Base-by-base conservation (phyloP, 345 rosid genomes). In the Pseudoturritis turrita region DNA sequence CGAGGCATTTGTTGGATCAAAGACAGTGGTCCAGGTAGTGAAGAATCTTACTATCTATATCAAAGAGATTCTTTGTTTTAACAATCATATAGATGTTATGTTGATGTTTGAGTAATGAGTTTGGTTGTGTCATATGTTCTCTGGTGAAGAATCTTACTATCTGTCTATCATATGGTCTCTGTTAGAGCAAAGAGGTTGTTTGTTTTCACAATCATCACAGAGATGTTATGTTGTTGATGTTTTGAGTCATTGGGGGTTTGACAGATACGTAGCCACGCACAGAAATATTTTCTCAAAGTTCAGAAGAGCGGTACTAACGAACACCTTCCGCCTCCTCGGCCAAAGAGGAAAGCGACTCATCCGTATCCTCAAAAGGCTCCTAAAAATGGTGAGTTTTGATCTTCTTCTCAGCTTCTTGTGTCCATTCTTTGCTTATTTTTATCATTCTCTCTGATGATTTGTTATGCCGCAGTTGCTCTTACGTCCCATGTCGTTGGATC, bases 221-320 rank as follows among this genome's bases (percentile, higher is more conserved):
- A 10, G 43, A 39, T 54, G 37, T n/a, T n/a, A n/a, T 78, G 31
- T 10, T 70, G 53, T 5, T 72, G 53, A 66, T 75, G 65, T 63
- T 73, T n/a, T 35, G 49, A 37, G 58, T 22, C 5, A 43, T 43
- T 2, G 0, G 9, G 47, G 56, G 57, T 68, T 45, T 72, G 64
- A 78, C 85, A 94, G 98, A 94, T 94, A 78, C 85, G 96, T 5
- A 94, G 98, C 71, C 98, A 94, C 77, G 97, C 98, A 1, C 98
- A 94, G 78, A 94, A 94, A 64, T 94, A 94, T 68, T 94, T 91
- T 68, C 77, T 88, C 33, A 91, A 91, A 77, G 98, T 88, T 75
- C 97, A 94, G 82, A 94, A 94, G 84, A 89, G 78, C 67, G 97
- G 96, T 61, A 76, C 90, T 66, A 84, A 80, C 14, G 97, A 91